Base-by-base conservation (phyloP, 768 basidiomycete genomes). In the Leccinum uliginosum region DNA sequence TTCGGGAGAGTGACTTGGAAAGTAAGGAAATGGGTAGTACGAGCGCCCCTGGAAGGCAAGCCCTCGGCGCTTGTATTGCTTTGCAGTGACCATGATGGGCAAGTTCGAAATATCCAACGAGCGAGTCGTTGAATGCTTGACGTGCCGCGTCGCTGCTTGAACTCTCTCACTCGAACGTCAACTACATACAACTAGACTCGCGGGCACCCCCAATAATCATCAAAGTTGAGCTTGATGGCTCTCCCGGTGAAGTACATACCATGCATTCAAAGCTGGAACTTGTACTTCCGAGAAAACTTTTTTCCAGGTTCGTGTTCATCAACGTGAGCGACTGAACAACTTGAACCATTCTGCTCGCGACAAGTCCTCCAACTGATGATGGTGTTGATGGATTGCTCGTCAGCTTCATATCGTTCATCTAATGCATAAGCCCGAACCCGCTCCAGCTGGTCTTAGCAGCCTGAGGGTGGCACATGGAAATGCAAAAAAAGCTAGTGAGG, bases 31-130 rank as follows among this genome's bases (percentile, higher is more conserved):
- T 26, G 4, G 24, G 8, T 17, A 9, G 8, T 0, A 44, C 19
- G 27, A 53, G 53, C 30, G 50, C 30, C 45, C 34, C 10, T 35
- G 8, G 17, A 61, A 57, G 53, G 57, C 53, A 58, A 50, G 56
- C 38, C 51, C 48, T 48, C 40, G 40, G 59, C 63, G 63, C 52
- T 9, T 54, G 21, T 21, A 32, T 8, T 46, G 43, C 12, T n/a
- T n/a, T 38, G 3, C 35, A 32, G 12, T 12, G 30, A 30, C 30
- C 32, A 34, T 34, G 32, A 40, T 40, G 3, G 38, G 17, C 38
- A 10, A 40, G 38, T 40, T 5, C 38, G 19, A 40, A 40, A 40
- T 40, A n/a, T 40, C n/a, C n/a, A 40, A 40, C 38, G n/a, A n/a
- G n/a, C n/a, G n/a, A n/a, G n/a, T 40, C n/a, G 17, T 40, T 40